Evolutionary conservation across 257 asterid genomes (phyloP), one percentile per base, ranked within the genome.

Genomic region (Nicotiana attenuata): DNA sequence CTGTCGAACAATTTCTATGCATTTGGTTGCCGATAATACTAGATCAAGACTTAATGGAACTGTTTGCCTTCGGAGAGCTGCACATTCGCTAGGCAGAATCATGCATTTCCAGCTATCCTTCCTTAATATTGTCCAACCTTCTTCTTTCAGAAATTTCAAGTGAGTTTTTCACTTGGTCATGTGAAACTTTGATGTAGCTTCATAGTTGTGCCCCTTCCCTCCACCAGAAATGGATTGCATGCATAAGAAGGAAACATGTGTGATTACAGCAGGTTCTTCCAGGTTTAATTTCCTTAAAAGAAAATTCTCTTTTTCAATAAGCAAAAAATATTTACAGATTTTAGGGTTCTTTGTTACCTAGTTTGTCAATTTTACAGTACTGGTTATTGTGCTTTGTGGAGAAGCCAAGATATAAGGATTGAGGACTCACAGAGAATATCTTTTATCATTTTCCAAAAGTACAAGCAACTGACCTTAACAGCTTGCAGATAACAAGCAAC

Each of bases 11-110:
- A 77, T 55, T 53, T 76, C n/a, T 38, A 35, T 52, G 53, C 69
- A 19, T 77, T 53, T 66, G 73, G 33, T 31, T 65, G 68, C 33
- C 53, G 63, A 55, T 20, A 20, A 50, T 45, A 76, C 13, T 26
- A 22, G 78, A 76, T 31, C 66, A 65, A 76, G 61, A 75, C 31
- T 50, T 65, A 17, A 5, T 38, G 76, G 45, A 57, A 85, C 57
- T 71, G 63, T 81, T 67, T 65, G 83, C 64, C 65, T 78, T 71
- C 77, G 82, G 45, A 65, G 57, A 83, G 24, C 87, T 83, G 85
- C 86, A 3, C 76, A 26, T 68, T 81, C 87, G 52, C 24, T 78
- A 66, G 53, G 67, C 31, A 64, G 82, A 77, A 24, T 61, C 68
- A 16, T 82, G 65, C 60, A 77, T 77, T 81, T 53, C 60, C 79